These are phyloP conservation scores for Zizania palustris DNA, from an alignment of 202 grass and related monocot species.

Conservation along the genomic window DNA sequence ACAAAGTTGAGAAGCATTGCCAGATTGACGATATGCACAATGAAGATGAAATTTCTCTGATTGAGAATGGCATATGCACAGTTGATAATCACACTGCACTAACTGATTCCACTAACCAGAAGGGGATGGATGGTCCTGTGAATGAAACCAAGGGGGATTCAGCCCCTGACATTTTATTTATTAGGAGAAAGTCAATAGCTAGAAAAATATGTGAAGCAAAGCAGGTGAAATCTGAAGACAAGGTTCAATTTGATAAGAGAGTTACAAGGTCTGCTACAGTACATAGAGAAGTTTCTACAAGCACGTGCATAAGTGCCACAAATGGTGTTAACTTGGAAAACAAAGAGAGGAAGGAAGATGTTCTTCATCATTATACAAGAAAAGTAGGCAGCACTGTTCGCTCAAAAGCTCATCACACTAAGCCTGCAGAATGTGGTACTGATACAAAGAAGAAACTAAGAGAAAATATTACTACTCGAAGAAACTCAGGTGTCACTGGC, in stretches of 20 bases:
- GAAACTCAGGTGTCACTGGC: conserved; percentile 11
- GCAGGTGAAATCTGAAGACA: conserved; percentile 44
- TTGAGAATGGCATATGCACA: conserved; percentile 38
- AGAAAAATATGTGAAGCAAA: conserved; percentile 34
- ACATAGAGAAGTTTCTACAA: conserved; percentile 54
- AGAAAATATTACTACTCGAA: conserved; percentile 18
- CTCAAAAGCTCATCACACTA: conserved; percentile 23
- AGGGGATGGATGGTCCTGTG: conserved; percentile 16
- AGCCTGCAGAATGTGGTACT: conserved; percentile 28
- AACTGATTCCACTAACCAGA: conserved; percentile 41
- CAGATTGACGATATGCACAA: conserved; percentile 8
- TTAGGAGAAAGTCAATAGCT: conserved; percentile 50
- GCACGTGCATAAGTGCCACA: conserved; percentile 33
- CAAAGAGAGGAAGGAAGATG: conserved; percentile 44
- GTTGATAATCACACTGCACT: conserved; percentile 16
- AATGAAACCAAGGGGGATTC: conserved; percentile 38
- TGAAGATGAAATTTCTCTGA: conserved; percentile 30
- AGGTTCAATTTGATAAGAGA: conserved; percentile 53
- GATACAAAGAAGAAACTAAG: conserved; percentile 45
- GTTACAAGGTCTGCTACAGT: conserved; percentile 77
- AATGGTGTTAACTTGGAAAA: conserved; percentile 30
- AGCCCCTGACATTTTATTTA: conserved; percentile 47
- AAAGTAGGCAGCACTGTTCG: conserved; percentile 35
- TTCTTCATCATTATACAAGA: conserved; percentile 47
- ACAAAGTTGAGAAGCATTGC: conserved; percentile 40